A percentile compares a stretch with the other conserved stretches of the same genome.
Evolutionary conservation across 305 asterid species (phyloP).

Genomic region (Fraxinus baroniana): DNA sequence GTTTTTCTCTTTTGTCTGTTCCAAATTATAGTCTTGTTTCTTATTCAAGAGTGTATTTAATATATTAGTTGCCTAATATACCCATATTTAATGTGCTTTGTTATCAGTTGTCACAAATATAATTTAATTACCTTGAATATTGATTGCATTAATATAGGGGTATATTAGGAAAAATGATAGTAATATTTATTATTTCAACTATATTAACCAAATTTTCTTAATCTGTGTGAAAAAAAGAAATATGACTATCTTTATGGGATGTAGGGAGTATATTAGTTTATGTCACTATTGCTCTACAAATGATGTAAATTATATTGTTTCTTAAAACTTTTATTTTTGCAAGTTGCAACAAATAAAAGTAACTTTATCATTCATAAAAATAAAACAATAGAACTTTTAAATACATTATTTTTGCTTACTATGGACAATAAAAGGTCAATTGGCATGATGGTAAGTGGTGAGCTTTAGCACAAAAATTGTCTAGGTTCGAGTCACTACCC

Average conservation of each 20-base stretch:
- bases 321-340: background rate
- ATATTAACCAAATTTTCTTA: no score
- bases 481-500: background rate
- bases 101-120: no score
- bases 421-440: background rate
- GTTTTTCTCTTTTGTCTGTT: background rate
- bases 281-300: background rate
- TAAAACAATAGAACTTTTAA: background rate
- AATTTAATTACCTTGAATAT: no score
- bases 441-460: background rate
- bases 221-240: no score
- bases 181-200: no score
- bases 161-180: no score
- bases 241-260: no score
- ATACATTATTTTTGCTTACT: background rate
- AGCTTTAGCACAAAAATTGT: background rate
- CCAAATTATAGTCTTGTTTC: no score
- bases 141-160: no score
- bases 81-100: no score
- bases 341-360: background rate
- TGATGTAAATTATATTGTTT: background rate
- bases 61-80: no score
- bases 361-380: background rate
- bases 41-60: no score
- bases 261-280: background rate